Conservation (phyloP, 345 rosid genomes). For the Pistacia atlantica region DNA sequence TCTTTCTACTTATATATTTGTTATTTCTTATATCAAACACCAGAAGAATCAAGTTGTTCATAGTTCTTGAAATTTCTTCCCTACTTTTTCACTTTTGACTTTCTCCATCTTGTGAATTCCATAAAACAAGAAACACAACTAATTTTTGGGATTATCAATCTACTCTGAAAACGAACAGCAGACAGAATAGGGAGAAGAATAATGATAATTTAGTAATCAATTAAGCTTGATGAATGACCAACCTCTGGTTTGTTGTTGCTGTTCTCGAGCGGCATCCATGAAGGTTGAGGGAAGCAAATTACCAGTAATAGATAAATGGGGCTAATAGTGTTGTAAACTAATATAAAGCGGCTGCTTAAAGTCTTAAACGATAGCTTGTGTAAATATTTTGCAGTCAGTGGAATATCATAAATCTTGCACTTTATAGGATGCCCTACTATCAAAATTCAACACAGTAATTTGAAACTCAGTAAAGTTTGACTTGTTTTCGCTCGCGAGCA, state of each 20-base stretch:
- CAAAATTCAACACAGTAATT: neutral
- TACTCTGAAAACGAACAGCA: too few relatives aligned
- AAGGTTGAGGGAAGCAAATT: neutral
- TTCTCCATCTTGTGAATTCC: neutral
- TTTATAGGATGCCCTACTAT: neutral
- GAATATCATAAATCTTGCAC: neutral
- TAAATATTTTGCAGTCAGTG: too few relatives aligned
- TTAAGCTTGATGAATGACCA: slow-evolving; percentile 1
- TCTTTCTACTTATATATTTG: neutral
- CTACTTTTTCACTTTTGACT: neutral
- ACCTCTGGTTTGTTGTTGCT: slow-evolving; percentile 28
- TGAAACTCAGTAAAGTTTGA: neutral
- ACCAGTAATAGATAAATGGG: too few relatives aligned
- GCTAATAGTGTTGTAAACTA: too few relatives aligned
- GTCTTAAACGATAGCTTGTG: too few relatives aligned
- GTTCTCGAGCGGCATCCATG: slow-evolving; percentile 31
- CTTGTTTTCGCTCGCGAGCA: neutral
- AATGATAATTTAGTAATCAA: neutral
- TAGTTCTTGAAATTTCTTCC: neutral
- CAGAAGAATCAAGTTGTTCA: neutral
- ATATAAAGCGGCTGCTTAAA: neutral
- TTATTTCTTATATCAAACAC: neutral
- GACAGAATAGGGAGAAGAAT: neutral
- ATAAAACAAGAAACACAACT: too few relatives aligned
- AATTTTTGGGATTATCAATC: too few relatives aligned